Percentiles rank a stretch among this genome's conserved stretches.
phyloP scores from a whole-genome alignment of 2,329 filamentous ascomycete species.

The Rasamsonia emersonii region DNA sequence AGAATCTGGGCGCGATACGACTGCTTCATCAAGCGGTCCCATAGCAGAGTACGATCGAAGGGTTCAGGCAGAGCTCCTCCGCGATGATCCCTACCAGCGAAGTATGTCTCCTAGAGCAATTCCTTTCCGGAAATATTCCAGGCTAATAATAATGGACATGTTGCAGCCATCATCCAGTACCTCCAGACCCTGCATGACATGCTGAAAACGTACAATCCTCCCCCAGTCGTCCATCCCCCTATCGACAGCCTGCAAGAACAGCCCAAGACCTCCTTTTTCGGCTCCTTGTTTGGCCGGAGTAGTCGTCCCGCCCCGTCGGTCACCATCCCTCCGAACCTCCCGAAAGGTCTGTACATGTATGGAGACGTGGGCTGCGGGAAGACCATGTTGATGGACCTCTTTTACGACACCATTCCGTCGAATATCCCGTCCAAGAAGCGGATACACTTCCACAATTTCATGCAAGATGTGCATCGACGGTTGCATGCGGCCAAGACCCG shows the following conservation, averaged over 20 bases:
- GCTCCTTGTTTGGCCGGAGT: conserved; percentile 34
- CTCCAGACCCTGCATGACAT: conserved; percentile 85
- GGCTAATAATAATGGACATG: not conserved
- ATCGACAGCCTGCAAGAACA: conserved; percentile 57
- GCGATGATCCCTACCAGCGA: conserved; percentile 86
- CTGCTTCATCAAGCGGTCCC: conserved; percentile 55
- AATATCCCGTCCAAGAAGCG: conserved; percentile 76
- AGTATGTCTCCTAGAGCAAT: too few relatives aligned
- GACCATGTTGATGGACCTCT: conserved; percentile 99
- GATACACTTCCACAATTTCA: conserved; percentile 99
- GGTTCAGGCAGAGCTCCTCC: conserved; percentile 62
- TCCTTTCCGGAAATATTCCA: too few relatives aligned
- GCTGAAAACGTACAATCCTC: conserved; percentile 63
- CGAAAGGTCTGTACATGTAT: conserved; percentile 86
- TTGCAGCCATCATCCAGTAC: conserved; percentile 71
- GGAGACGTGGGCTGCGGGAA: conserved; percentile 96
- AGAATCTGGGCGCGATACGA: too few relatives aligned
- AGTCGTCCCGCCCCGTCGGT: conserved; percentile 21
- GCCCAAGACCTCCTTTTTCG: conserved; percentile 45
- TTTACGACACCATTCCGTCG: conserved; percentile 81
- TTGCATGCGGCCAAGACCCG: conserved; percentile 84
- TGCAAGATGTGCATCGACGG: conserved; percentile 92
- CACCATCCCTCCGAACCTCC: conserved; percentile 61
- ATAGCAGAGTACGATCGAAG: conserved; percentile 81
- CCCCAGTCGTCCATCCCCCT: conserved; percentile 65